These are phyloP conservation scores for Rauvolfia tetraphylla DNA, from an alignment of 257 asterid genomes.

Conservation along the genomic window DNA sequence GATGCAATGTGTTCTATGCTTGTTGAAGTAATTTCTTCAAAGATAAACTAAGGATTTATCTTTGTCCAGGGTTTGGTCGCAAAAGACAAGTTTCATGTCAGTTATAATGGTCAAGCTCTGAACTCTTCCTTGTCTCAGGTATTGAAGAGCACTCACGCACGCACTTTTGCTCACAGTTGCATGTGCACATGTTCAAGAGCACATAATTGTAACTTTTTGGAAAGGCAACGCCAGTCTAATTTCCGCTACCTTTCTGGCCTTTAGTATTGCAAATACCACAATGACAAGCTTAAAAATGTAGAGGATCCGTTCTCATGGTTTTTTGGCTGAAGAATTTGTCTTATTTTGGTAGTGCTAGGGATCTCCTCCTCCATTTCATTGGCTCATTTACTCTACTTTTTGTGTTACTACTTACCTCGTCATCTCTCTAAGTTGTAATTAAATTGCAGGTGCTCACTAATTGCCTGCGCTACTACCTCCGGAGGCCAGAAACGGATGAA, in stretches of 20 bases:
- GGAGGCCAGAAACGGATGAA: constrained; percentile 87
- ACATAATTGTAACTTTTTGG: not conserved
- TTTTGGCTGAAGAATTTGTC: not conserved
- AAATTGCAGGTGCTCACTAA: constrained; percentile 73
- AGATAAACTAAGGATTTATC: constrained; percentile 17
- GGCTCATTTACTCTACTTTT: not conserved
- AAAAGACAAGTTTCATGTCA: constrained; percentile 91
- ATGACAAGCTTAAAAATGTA: not conserved
- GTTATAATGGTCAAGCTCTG: constrained; percentile 86
- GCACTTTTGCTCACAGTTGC: not conserved
- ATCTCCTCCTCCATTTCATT: constrained; percentile 1
- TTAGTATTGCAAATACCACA: too few relatives aligned
- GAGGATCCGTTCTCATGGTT: not conserved
- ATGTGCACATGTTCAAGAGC: not conserved
- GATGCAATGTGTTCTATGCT: not conserved
- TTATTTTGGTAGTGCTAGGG: not conserved
- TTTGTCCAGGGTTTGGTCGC: constrained; percentile 79
- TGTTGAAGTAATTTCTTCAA: not conserved
- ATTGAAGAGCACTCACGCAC: constrained; percentile 6
- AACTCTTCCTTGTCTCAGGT: constrained; percentile 96
- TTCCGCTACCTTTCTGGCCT: not conserved
- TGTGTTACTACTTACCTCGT: not conserved
- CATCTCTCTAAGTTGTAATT: not conserved
- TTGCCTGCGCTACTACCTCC: constrained; percentile 81
- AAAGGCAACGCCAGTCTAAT: not conserved